Evolutionary conservation across 495 filamentous ascomycete species (phyloP).

Genomic region (Penicillium canescens): DNA sequence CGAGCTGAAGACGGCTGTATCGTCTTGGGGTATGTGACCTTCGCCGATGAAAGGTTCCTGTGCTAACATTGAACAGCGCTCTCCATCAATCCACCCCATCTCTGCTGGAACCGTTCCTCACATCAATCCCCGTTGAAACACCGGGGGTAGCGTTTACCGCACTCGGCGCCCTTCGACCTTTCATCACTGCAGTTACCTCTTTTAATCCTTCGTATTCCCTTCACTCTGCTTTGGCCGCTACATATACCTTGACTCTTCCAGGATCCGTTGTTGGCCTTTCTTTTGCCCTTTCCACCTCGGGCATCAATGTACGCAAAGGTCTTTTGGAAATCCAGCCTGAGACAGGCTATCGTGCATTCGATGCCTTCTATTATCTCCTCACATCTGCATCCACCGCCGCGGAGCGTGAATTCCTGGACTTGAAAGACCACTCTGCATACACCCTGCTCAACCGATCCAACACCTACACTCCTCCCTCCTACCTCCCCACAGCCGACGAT

Average conservation of each 20-base stretch:
- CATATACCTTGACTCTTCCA: constrained; percentile 75
- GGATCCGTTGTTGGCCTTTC: constrained; percentile 76
- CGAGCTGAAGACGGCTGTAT: constrained; percentile 96
- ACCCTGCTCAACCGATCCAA: constrained; percentile 75
- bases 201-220: constrained; percentile 83
- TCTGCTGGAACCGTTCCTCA: constrained; percentile 76
- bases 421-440: constrained; percentile 79
- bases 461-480: constrained; percentile 85
- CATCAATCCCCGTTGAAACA: constrained; percentile 73
- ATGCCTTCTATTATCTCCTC: constrained; percentile 96
- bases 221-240: constrained; percentile 77
- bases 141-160: constrained; percentile 74
- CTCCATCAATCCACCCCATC: constrained; percentile 88
- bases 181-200: constrained; percentile 83
- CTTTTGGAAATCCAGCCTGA: constrained; percentile 79
- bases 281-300: constrained; percentile 79
- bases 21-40: constrained; percentile 68
- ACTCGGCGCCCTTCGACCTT: constrained; percentile 77
- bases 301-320: constrained; percentile 81
- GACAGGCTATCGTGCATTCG: constrained; percentile 88
- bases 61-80: constrained; percentile 53
- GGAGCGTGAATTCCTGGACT: constrained; percentile 86
- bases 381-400: constrained; percentile 86
- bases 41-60: not conserved
- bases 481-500: constrained; percentile 92